Evolutionary conservation across 768 basidiomycete species (phyloP), one percentile per base, ranked within the genome.

Genomic region (Cystofilobasidium ferigula): DNA sequence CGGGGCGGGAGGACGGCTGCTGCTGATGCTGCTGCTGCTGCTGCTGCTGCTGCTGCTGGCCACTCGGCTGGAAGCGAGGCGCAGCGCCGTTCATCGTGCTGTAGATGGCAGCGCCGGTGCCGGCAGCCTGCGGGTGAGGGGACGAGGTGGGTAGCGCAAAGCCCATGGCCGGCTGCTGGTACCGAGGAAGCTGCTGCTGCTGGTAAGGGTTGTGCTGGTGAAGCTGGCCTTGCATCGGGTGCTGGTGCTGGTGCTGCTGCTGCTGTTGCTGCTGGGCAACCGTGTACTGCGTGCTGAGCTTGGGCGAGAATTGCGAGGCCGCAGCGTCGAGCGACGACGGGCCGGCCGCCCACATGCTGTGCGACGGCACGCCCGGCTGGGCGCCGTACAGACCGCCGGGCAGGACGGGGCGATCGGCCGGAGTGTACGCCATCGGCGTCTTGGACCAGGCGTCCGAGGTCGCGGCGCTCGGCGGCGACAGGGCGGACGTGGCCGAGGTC

Each of bases 381-480:
- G 18, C 51, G 26, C 51, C 28, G 51, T 54, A 54, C 30, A 54
- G 14, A 18, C n/a, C n/a, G n/a, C 51, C 30, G 1, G 51, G 51
- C 28, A 54, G 51, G 1, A 32, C 51, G 3, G 51, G 8, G 10
- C 51, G 51, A 18, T 54, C 51, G 51, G 51, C 10, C 14, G 51
- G 51, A 13, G 51, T 30, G 51, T 54, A 54, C 8, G 51, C 51
- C 51, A 54, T 54, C 4, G 51, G 51, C 22, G 62, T 40, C 47
- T 68, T 58, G 2, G 57, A 57, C 67, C 67, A 68, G 2, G 67
- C 62, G n/a, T 61, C 62, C n/a, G 61, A 62, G 4, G 62, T 68
- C 1, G 57, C 67, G 3, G 67, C 61, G 30, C 60, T 62, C n/a
- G 67, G 67, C 24, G 67, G 67, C 16, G 67, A 62, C 9, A 68